Conservation (phyloP, 2,329 filamentous ascomycete genomes). For the Eutypella sp. region DNA sequence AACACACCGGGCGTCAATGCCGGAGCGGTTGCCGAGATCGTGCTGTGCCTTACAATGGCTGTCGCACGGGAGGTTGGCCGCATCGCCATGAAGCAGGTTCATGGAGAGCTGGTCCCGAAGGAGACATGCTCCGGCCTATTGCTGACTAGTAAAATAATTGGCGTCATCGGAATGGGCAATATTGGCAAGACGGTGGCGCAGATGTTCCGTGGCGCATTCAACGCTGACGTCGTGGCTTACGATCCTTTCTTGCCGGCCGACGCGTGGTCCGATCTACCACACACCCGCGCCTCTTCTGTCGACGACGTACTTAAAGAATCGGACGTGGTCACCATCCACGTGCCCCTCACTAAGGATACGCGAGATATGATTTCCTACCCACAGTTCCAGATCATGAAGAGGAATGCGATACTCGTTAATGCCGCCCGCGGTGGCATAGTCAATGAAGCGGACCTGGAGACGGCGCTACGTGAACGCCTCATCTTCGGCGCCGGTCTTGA, state of each 20-base stretch:
- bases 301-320: slow-evolving; percentile 27
- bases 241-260: slow-evolving; percentile 29
- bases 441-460: slow-evolving; percentile 29
- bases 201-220: slow-evolving; percentile 32
- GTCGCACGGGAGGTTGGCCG: slow-evolving; percentile 17
- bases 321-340: slow-evolving; percentile 33
- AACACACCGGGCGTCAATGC: slow-evolving; percentile 44
- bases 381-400: slow-evolving; percentile 32
- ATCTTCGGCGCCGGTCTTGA: slow-evolving; percentile 37
- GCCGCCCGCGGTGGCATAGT: slow-evolving; percentile 35
- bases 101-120: slow-evolving; percentile 28
- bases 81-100: slow-evolving; percentile 26
- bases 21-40: slow-evolving; percentile 31
- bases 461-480: slow-evolving; percentile 26
- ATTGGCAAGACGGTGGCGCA: slow-evolving; percentile 31
- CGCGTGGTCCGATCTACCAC: slow-evolving; percentile 29
- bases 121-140: slow-evolving; percentile 33
- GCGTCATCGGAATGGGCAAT: slow-evolving; percentile 35
- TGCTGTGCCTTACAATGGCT: slow-evolving; percentile 14
- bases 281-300: slow-evolving; percentile 23
- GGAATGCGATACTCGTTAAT: slow-evolving; percentile 34
- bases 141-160: slow-evolving; percentile 26
- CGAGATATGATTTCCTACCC: slow-evolving; percentile 25
- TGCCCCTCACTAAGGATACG: slow-evolving; percentile 31
- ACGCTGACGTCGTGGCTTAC: slow-evolving; percentile 29